Evolutionary conservation across 148 eudicot species (phyloP).

Genomic region (Rhododendron williamsianum): DNA sequence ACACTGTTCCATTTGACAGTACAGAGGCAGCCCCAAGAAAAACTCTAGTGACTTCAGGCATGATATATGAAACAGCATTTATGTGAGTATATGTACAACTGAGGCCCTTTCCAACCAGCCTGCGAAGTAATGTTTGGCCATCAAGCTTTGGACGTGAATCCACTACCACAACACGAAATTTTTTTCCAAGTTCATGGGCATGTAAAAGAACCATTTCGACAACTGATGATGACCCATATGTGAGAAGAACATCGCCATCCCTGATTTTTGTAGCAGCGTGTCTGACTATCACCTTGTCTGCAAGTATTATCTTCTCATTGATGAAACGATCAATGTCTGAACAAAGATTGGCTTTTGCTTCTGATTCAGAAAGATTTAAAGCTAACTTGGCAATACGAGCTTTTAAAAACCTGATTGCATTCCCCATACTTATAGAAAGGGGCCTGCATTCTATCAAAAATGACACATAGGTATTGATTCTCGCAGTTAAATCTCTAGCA

Average conservation of each 20-base stretch:
- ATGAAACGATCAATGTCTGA: constrained; percentile 67
- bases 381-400: constrained; percentile 57
- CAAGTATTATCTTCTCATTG: constrained; percentile 69
- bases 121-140: constrained; percentile 65
- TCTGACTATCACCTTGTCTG: constrained; percentile 61
- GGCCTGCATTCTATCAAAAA: constrained; percentile 83
- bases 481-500: constrained; percentile 66
- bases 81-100: constrained; percentile 88
- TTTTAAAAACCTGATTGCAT: constrained; percentile 71
- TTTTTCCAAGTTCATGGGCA: constrained; percentile 73
- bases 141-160: constrained; percentile 91
- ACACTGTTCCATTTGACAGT: constrained; percentile 81
- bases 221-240: constrained; percentile 65
- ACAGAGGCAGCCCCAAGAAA: constrained; percentile 84
- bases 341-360: constrained; percentile 56
- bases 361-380: constrained; percentile 49
- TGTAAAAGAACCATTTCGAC: constrained; percentile 68
- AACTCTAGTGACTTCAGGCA: constrained; percentile 86
- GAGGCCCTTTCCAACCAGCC: constrained; percentile 68
- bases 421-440: constrained; percentile 94
- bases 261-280: constrained; percentile 71
- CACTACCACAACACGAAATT: constrained; percentile 81
- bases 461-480: constrained; percentile 64
- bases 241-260: constrained; percentile 81
- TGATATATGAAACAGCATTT: constrained; percentile 83